Evolutionary conservation across 2,329 filamentous ascomycete genomes (phyloP).

Genomic region (Verticillium zaregamsianum): DNA sequence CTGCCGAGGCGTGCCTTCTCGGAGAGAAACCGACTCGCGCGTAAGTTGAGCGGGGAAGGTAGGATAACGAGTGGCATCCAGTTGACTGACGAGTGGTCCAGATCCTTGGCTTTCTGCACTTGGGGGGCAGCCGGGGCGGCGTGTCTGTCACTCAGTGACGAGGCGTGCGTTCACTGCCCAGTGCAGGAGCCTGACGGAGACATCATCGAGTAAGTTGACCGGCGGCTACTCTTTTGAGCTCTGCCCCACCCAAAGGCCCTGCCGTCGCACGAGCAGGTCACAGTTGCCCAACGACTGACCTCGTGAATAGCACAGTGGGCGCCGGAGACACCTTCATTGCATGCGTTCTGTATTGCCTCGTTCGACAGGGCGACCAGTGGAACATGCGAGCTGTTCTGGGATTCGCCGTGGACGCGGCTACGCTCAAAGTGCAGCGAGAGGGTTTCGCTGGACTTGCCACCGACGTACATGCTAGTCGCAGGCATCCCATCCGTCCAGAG

Average conservation of each 20-base stretch:
- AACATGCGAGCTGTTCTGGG: constrained; percentile 40
- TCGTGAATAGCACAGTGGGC: constrained; percentile 55
- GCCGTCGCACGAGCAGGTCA: not conserved
- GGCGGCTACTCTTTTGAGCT: not conserved
- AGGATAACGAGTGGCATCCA: not conserved
- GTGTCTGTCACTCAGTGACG: constrained; percentile 29
- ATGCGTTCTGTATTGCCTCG: constrained; percentile 61
- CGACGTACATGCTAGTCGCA: constrained; percentile 14
- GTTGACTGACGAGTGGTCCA: constrained; percentile 14
- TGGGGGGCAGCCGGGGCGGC: constrained; percentile 52
- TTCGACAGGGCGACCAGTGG: constrained; percentile 47
- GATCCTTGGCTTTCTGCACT: constrained; percentile 49
- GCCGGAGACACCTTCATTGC: constrained; percentile 75
- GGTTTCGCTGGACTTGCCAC: constrained; percentile 54
- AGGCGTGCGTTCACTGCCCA: constrained; percentile 33
- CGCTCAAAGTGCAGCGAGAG: constrained; percentile 62
- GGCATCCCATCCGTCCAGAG: not conserved
- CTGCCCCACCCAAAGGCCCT: too few species aligned
- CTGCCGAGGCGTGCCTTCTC: constrained; percentile 47
- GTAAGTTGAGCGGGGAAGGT: constrained; percentile 29
- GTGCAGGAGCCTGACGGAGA: constrained; percentile 33
- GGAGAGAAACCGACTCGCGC: constrained; percentile 36
- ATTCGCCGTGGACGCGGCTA: constrained; percentile 64
- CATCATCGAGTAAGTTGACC: constrained; percentile 55
- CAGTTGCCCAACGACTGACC: not conserved